Evolutionary conservation across 345 rosid genomes (phyloP), one percentile per base, ranked within the genome.

Genomic region (Sapria himalayana): DNA sequence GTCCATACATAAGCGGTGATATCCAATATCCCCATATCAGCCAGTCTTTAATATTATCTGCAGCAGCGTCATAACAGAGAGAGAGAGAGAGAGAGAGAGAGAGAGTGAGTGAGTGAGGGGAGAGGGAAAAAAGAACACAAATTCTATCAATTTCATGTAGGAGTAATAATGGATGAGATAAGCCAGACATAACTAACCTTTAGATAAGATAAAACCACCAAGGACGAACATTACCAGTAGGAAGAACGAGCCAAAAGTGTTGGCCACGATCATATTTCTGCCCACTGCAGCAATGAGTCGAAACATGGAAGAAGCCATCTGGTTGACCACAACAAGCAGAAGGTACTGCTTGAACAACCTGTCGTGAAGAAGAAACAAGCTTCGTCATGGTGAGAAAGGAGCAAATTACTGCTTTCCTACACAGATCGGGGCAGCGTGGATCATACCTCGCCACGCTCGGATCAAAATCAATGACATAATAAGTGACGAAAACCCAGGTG

Each of bases 1-100:
- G 91, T 37, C 66, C 82, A 25, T 85, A 85, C 91, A 72, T 77
- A 33, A 85, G 21, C 9, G 96, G 85, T 5, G 93, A 80, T 37
- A 45, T 17, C 93, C 93, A 85, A 54, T 59, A 85, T 38, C 67
- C 91, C 93, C 93, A 80, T 19, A 68, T 65, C 96, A 93, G 77
- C 96, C 93, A 80, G 41, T 66, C 72, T 55, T 85, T 80, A 1
- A 85, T 48, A 35, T 72, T 44, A 7, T 80, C 96, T 84, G n/a
- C n/a, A n/a, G n/a, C n/a, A n/a, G n/a, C n/a, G n/a, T n/a, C n/a
- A n/a, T n/a, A n/a, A n/a, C n/a, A n/a, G n/a, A n/a, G n/a, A n/a
- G n/a, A n/a, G n/a, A n/a, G n/a, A n/a, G n/a, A n/a, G n/a, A n/a
- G n/a, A n/a, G n/a, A n/a, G n/a, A n/a, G n/a, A n/a, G n/a, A n/a